A percentile compares a stretch with the other conserved stretches of the same genome.
Conservation (phyloP, 495 filamentous ascomycete genomes). For the Aspergillus affinis region DNA sequence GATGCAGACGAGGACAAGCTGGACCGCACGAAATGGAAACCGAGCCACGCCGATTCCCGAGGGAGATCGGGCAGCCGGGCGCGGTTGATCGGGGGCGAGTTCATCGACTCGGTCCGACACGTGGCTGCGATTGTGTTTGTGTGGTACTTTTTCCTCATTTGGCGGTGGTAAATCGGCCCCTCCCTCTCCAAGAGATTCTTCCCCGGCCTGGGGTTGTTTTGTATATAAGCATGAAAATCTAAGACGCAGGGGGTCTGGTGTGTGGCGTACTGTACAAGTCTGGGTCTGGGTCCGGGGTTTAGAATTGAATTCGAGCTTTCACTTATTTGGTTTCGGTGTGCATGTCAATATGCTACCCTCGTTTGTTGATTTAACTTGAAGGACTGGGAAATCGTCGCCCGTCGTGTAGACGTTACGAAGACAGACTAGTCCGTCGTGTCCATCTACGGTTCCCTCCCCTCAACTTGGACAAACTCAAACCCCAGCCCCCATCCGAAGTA, state of each 20-base stretch:
- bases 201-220: not conserved
- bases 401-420: not conserved
- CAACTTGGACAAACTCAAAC: not conserved
- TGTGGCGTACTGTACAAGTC: not conserved
- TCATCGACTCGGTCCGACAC: slow-evolving; percentile 30
- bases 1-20: slow-evolving; percentile 23
- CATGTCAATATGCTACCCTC: not conserved
- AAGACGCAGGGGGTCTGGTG: not conserved
- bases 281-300: not conserved
- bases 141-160: slow-evolving; percentile 55
- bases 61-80: slow-evolving; percentile 16
- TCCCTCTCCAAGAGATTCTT: too few species aligned
- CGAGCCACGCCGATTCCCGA: slow-evolving; percentile 9
- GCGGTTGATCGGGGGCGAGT: slow-evolving; percentile 24
- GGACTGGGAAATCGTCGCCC: not conserved
- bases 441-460: not conserved
- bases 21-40: slow-evolving; percentile 23
- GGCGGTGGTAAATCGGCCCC: slow-evolving; percentile 40
- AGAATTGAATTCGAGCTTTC: not conserved
- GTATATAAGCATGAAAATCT: not conserved
- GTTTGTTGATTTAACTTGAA: not conserved
- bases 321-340: not conserved
- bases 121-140: slow-evolving; percentile 46
- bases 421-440: not conserved
- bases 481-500: not conserved